Base-by-base conservation (phyloP, 1,139 yeast genomes). In the Taphrina flavorubra region DNA sequence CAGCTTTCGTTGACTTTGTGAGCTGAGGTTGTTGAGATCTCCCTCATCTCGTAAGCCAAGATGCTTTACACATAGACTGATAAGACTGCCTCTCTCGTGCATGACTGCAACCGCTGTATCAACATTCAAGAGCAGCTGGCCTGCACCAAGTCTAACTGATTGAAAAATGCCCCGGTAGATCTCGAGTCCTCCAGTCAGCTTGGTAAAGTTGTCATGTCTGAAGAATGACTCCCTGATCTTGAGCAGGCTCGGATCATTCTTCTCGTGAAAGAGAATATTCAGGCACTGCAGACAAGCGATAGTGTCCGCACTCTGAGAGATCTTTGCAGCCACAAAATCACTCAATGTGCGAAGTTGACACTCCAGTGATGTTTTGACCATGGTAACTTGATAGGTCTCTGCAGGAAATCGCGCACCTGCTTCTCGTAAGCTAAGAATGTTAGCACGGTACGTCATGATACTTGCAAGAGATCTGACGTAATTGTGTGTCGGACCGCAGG, bases 151-250 rank as follows among this genome's bases (percentile, higher is more conserved):
- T 13, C 72, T 70, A 39, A 70, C 69, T 44, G 72, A 68, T 57
- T 71, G 72, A 59, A 69, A 71, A 55, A 70, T 69, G 13, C 72
- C 72, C 46, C 62, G 65, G 61, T 69, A 70, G 6, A 70, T 69
- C 51, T 70, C 71, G 10, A 71, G 60, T 16, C 72, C 72, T 31
- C 71, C 71, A 39, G 53, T 59, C 7, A 70, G 62, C 13, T 63
- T 49, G n/a, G 51, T 55, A 46, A 37, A 40, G 31, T 13, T 44
- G 39, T 66, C 60, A 7, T 61, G 69, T 6, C 47, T 59, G 44
- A 62, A 69, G 57, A 70, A 70, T 46, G 67, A 69, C 6, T 68
- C 66, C 51, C 56, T 61, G 51, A 70, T 49, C 31, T 68, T 67
- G 16, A 64, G 51, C 31, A 69, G 55, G 13, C 57, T 65, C 40